Evolutionary conservation across 2,329 filamentous ascomycete genomes (phyloP).

Genomic region (Bipolaris zeicola): DNA sequence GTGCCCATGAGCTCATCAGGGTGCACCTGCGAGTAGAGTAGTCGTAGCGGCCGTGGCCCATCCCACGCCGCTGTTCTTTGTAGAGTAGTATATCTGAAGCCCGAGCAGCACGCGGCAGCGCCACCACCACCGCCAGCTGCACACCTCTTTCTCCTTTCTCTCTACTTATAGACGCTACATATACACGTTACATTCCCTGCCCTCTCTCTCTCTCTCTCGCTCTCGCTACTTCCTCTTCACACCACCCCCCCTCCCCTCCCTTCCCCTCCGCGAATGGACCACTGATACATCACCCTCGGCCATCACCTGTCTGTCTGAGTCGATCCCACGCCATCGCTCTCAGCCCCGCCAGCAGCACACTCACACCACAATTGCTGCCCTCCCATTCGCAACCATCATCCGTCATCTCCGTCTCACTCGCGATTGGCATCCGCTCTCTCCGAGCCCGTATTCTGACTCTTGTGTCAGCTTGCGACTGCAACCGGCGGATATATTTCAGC

Average conservation of each 20-base stretch:
- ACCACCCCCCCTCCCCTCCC: no score
- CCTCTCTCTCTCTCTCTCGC: no score
- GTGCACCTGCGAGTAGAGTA: conserved; percentile 9
- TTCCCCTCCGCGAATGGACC: neutral
- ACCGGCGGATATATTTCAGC: conserved; percentile 1
- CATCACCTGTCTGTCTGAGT: neutral
- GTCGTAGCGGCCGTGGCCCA: conserved; percentile 27
- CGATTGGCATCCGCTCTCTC: neutral
- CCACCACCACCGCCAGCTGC: neutral
- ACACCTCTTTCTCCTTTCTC: neutral
- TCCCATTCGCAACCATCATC: conserved; percentile 7
- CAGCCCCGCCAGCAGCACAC: neutral
- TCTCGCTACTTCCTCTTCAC: neutral
- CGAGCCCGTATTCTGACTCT: neutral
- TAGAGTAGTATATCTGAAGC: conserved; percentile 13
- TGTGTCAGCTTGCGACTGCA: conserved; percentile 5
- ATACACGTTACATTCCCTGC: neutral
- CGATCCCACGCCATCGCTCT: conserved; percentile 4
- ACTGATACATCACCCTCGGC: neutral
- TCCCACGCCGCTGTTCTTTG: conserved; percentile 10
- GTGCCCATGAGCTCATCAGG: conserved; percentile 22
- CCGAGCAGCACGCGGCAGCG: neutral
- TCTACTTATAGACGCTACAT: neutral
- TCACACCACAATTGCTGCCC: neutral
- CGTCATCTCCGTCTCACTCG: neutral